Base-by-base conservation (phyloP, 2,329 filamentous ascomycete species). In the Westerdykella aurantiaca region DNA sequence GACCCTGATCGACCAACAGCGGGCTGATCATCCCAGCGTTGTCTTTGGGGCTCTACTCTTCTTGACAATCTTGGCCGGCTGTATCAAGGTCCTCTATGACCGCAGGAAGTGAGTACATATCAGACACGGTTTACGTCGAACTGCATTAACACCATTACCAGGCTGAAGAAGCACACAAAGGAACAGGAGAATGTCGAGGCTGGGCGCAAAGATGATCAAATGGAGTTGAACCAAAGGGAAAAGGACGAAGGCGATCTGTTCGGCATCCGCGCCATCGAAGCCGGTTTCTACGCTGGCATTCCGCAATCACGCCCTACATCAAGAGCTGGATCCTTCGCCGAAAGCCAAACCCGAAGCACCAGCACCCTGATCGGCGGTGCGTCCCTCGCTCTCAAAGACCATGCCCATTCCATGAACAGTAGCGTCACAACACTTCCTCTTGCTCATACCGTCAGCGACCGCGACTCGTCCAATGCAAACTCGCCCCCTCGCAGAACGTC, bases 221-320 rank as follows among this genome's bases (percentile, higher is more conserved):
- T 63, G 39, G 64, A 64, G 41, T 46, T 68, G 34, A 66, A 63
- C 43, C 55, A 61, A 37, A 56, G 61, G 35, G 56, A 63, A 45
- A 67, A 64, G 52, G 65, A 68, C 46, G 63, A 68, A 43, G 66
- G 66, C 13, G 66, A 69, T 40, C 52, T 68, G 2, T 69, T 69
- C 41, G 66, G 66, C 38, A 54, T 69, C 35, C 63, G 67, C n/a
- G 66, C 67, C 44, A 64, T 69, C 29, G 67, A 69, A 51, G 65
- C 66, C 31, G 67, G 66, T n/a, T 69, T 66, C 52, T 68, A 58
- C 39, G 67, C 63, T 38, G 66, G 67, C 39, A 63, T 69, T 10
- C 58, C 62, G 21, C 66, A 69, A 41, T 69, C 67, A 18, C 62
- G 64, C 35, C 66, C 66, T 17, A 59, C 56, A 10, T 68, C 66